A percentile compares a stretch with the other conserved stretches of the same genome.
Conservation (phyloP, 768 basidiomycete species). For the Russula abietina region DNA sequence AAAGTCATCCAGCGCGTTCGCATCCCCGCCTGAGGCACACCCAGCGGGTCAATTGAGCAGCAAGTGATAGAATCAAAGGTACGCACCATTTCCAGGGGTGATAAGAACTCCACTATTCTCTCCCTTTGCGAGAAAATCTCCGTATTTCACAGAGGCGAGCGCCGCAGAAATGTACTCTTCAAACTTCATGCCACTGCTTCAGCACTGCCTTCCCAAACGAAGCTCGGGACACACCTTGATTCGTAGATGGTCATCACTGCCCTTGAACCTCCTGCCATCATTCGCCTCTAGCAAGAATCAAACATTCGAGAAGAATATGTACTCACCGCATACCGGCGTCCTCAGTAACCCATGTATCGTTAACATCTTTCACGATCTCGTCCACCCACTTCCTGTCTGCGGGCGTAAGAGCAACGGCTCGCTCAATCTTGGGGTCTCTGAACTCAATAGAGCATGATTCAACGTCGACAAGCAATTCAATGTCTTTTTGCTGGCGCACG, state of each 20-base stretch:
- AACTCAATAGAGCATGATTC: conserved; percentile 87
- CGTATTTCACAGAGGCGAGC: conserved; percentile 83
- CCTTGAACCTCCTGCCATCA: conserved; percentile 64
- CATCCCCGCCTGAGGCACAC: conserved; percentile 41
- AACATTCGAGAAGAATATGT: conserved; percentile 31
- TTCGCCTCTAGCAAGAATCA: neutral
- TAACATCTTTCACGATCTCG: conserved; percentile 82
- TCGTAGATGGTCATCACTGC: conserved; percentile 92
- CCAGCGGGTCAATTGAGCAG: neutral
- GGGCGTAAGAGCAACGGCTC: conserved; percentile 72
- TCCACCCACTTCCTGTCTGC: conserved; percentile 99
- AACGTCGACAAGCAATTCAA: conserved; percentile 86
- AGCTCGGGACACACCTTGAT: conserved; percentile 50
- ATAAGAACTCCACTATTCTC: conserved; percentile 60
- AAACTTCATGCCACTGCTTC: conserved; percentile 42
- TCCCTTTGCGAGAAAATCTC: conserved; percentile 73
- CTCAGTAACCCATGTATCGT: conserved; percentile 66
- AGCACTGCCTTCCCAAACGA: neutral
- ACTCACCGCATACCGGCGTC: conserved; percentile 63
- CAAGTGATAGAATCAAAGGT: neutral
- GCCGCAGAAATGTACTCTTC: conserved; percentile 93
- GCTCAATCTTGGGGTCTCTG: conserved; percentile 73
- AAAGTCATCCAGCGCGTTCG: conserved; percentile 69
- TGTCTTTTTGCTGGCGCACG: conserved; percentile 86
- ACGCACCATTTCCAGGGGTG: conserved; percentile 50